Percentiles rank a stretch among this genome's conserved stretches.
Conservation (phyloP, 2,329 filamentous ascomycete species). For the Pseudocercospora fijiensis region DNA sequence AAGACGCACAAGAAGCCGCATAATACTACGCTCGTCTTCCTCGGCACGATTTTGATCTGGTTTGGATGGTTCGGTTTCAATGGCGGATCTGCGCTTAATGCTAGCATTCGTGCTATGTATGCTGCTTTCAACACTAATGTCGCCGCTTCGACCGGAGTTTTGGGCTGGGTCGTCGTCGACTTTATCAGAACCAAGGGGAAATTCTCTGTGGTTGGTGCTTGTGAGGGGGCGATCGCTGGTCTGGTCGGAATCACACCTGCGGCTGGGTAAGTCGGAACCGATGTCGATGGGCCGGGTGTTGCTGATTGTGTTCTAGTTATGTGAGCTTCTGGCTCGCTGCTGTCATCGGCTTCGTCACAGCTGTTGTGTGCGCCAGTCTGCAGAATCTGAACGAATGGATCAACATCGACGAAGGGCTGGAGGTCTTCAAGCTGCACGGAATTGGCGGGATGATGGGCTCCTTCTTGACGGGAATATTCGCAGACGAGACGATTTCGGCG, state of each 20-base stretch:
- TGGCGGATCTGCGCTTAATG: constrained; percentile 53
- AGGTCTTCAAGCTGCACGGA: constrained; percentile 61
- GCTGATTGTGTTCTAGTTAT: constrained; percentile 38
- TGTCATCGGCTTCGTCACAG: constrained; percentile 57
- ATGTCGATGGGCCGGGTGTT: background rate
- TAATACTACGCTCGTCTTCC: constrained; percentile 62
- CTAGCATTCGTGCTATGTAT: constrained; percentile 54
- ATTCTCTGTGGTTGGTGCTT: constrained; percentile 58
- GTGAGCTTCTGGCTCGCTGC: constrained; percentile 43
- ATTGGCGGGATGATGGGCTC: constrained; percentile 59
- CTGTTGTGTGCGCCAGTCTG: constrained; percentile 50
- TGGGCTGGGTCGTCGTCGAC: constrained; percentile 57
- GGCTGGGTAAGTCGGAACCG: background rate
- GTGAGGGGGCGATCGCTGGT: constrained; percentile 58
- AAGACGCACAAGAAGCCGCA: constrained; percentile 57
- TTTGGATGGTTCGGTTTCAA: constrained; percentile 54
- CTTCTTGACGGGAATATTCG: constrained; percentile 60
- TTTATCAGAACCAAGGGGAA: constrained; percentile 53
- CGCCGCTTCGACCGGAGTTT: constrained; percentile 54
- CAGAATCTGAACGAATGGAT: constrained; percentile 56
- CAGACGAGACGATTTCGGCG: constrained; percentile 47
- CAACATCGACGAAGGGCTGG: constrained; percentile 57
- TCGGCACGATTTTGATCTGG: constrained; percentile 66
- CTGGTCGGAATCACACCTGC: constrained; percentile 59
- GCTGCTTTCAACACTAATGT: constrained; percentile 60